Evolutionary conservation across 805 yeast species (phyloP).

Genomic region (Metschnikowia lachancei): DNA sequence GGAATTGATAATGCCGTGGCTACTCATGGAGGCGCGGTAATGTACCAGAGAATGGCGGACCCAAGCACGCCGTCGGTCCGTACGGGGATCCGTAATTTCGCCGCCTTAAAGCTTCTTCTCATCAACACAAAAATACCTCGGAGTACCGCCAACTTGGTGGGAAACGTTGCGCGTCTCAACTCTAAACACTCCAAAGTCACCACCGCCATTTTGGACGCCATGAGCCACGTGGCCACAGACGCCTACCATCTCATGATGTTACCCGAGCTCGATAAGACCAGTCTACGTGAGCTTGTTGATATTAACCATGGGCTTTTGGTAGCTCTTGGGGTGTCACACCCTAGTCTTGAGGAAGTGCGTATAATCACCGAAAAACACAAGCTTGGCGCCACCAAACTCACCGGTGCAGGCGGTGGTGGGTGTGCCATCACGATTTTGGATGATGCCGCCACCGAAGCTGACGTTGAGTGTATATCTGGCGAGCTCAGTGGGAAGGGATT

Average conservation of each 20-base stretch:
- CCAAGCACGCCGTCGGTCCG: slow-evolving; percentile 58
- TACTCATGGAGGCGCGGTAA: slow-evolving; percentile 92
- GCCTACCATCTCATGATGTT: slow-evolving; percentile 65
- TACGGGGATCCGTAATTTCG: slow-evolving; percentile 68
- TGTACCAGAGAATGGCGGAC: slow-evolving; percentile 65
- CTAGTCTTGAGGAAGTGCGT: slow-evolving; percentile 76
- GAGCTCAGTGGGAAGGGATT: slow-evolving; percentile 50
- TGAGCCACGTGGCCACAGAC: slow-evolving; percentile 68
- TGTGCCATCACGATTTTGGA: slow-evolving; percentile 86
- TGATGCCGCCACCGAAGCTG: slow-evolving; percentile 37
- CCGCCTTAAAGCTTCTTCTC: slow-evolving; percentile 67
- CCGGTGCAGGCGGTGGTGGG: slow-evolving; percentile 99
- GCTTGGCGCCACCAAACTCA: slow-evolving; percentile 86
- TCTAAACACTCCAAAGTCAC: slow-evolving; percentile 53
- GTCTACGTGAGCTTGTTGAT: slow-evolving; percentile 60
- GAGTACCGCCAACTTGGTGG: slow-evolving; percentile 80
- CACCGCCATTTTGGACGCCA: slow-evolving; percentile 64
- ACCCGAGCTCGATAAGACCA: slow-evolving; percentile 47
- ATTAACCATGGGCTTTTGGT: slow-evolving; percentile 86
- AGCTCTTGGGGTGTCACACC: slow-evolving; percentile 89
- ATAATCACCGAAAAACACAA: slow-evolving; percentile 57
- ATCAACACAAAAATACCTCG: slow-evolving; percentile 88
- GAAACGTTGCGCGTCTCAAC: slow-evolving; percentile 61
- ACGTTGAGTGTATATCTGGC: slow-evolving; percentile 34
- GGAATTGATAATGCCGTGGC: slow-evolving; percentile 98